Evolutionary conservation across 164 flowering plant genomes (phyloP), one percentile per base, ranked within the genome.

Genomic region (Magnolia kwangsiensis): DNA sequence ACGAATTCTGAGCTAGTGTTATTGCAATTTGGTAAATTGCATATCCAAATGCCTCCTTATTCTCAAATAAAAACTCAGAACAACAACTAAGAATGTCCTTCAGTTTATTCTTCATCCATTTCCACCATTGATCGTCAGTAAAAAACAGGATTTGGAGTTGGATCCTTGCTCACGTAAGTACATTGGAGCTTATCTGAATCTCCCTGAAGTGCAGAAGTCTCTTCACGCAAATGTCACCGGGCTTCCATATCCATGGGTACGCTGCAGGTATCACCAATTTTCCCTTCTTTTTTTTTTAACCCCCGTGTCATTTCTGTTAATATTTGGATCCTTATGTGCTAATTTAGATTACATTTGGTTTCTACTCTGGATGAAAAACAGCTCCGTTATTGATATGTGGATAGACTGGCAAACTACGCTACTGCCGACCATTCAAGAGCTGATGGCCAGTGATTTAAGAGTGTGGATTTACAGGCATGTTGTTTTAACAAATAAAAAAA

Each of bases 381-480:
- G 1, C 1, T n/a, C n/a, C n/a, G n/a, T n/a, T n/a, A n/a, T n/a
- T 61, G 1, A 0, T 18, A 0, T 9, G 2, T 85, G 89, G 89
- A 73, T 61, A 1, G 89, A 85, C 61, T 2, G 23, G 9, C 84
- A 84, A n/a, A 50, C 31, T 4, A 79, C 84, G 1, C 77, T 82
- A 7, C 49, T 87, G 29, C 86, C 87, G 3, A 74, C 50, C 69
- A 79, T 85, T 21, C 64, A 78, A 63, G 67, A 81, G 59, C 80
- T 85, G 7, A 81, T 84, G 82, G 74, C 66, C 11, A 82, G 79
- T 76, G 83, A 72, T 31, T 77, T 84, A 55, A 65, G 79, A 3
- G 74, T 84, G 11, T 84, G 88, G 88, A 73, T 87, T 19, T 87
- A 82, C 69, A 87, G 88, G 88, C 80, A 78, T 71, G 71, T 72